Evolutionary conservation across 805 yeast genomes (phyloP), one percentile per base, ranked within the genome.

Genomic region (Candida oleophila): DNA sequence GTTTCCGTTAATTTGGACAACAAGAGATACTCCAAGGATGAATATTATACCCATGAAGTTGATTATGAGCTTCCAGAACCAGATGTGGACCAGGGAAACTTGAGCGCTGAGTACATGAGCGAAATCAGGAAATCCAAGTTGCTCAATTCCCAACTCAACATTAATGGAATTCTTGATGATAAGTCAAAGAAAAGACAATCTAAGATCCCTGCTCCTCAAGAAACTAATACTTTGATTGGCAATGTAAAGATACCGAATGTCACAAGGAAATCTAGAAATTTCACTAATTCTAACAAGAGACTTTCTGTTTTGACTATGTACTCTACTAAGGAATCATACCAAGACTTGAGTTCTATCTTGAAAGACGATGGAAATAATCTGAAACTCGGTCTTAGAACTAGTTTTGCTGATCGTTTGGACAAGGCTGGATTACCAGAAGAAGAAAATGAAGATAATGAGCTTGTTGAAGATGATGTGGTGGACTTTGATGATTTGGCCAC

Each of bases 241-340:
- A 86, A 82, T 50, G 83, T 85, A 38, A 73, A 74, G 47, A 81
- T 85, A 42, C 92, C 92, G 19, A 80, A 78, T 50, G 88, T 85
- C 32, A 79, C 90, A 0, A 79, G 90, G 62, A 78, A 79, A 55
- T 83, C 89, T 2, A 76, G 79, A 56, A 72, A 79, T 46, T 83
- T 82, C 59, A 75, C 85, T 33, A 74, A 75, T 46, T 78, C 82
- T 4, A 81, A 81, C 57, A 86, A 82, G 64, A 76, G 94, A 58
- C 68, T 84, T 45, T 82, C 89, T 28, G 86, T 86, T n/a, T 62
- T 86, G 37, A 83, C 90, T 0, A 69, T 84, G 64, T 83, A 83
- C 55, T 85, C 91, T 0, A 81, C 90, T 2, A 81, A 77, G 50
- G 80, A 76, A 40, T 82, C 89, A 0, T 83, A 77, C 53, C 77